Percentiles rank a stretch among this genome's conserved stretches.
phyloP scores from a whole-genome alignment of 768 basidiomycete species.

The Rhodotorula toruloides region DNA sequence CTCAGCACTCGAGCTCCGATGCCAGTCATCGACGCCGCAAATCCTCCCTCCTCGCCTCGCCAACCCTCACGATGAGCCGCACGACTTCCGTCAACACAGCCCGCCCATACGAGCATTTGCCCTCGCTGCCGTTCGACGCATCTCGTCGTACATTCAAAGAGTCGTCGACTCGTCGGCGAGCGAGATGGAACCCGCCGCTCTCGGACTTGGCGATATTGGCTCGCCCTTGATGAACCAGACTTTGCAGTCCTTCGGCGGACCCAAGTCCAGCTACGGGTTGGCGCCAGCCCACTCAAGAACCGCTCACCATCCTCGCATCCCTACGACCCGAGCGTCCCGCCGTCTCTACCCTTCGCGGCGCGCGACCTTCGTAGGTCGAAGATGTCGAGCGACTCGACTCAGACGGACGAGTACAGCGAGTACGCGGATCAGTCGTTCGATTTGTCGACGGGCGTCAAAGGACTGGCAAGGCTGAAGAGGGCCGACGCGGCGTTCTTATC shows the following conservation, averaged over 20 bases:
- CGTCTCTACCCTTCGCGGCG: background rate
- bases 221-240: slow-evolving; percentile 20
- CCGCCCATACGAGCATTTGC: background rate
- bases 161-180: background rate
- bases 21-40: too few species aligned
- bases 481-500: slow-evolving; percentile 14
- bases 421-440: slow-evolving; percentile 8
- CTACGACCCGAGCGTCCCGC: background rate
- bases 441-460: background rate
- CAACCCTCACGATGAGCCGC: background rate
- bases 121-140: background rate
- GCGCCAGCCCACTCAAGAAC: background rate
- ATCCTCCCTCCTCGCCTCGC: too few species aligned
- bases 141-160: background rate
- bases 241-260: background rate
- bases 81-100: too few species aligned
- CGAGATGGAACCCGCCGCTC: background rate
- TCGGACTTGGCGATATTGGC: background rate
- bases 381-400: background rate
- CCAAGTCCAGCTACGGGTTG: slow-evolving; percentile 7
- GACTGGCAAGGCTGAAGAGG: background rate
- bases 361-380: background rate
- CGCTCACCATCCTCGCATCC: background rate
- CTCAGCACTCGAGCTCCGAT: too few species aligned
- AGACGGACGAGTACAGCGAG: background rate